Base-by-base conservation (phyloP, 2,329 filamentous ascomycete species). In the Whalleya microplaca region DNA sequence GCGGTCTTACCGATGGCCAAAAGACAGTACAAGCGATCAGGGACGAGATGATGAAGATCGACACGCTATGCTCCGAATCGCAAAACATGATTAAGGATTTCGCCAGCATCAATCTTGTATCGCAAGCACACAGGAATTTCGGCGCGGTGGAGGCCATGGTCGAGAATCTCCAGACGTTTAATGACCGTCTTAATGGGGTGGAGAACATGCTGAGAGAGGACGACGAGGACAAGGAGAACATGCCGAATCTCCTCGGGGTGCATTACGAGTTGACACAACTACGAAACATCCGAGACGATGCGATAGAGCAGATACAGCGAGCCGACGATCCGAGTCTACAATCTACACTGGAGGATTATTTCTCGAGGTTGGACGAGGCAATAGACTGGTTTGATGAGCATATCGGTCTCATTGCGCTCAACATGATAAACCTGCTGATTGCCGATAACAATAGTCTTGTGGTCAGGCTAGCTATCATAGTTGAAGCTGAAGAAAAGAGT, bases 51-150 rank as follows among this genome's bases (percentile, higher is more conserved):
- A 92, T 96, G 81, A 96, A 94, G 77, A 98, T 99, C 69, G 95
- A 99, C 79, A 92, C 91, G 77, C 85, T 99, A 63, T 99, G 95
- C 78, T 92, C 93, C 62, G 96, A 99, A 76, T 93, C 93, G 52
- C 94, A 98, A 79, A 92, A 91, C 72, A 97, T 97, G 86, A 96
- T 99, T 69, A 88, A 90, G 70, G 95, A 99, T 79, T 98, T 99
- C 75, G 89, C 90, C 37, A 91, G 92, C 71, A 95, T 96, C 80
- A 95, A 96, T 73, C 79, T 91, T 59, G 90, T 96, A 52, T 94
- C 94, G 53, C 91, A 96, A 75, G 95, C 96, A 64, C 95, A 99
- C 76, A 86, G 94, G 62, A 97, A 99, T 77, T 99, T 99, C 72
- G 91, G 90, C 68, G 91, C 92, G 45, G 93, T 96, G 58, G 89